A percentile compares a stretch with the other conserved stretches of the same genome.
phyloP scores from a whole-genome alignment of 1,139 yeast species.

The Saccharomyces hybrid region DNA sequence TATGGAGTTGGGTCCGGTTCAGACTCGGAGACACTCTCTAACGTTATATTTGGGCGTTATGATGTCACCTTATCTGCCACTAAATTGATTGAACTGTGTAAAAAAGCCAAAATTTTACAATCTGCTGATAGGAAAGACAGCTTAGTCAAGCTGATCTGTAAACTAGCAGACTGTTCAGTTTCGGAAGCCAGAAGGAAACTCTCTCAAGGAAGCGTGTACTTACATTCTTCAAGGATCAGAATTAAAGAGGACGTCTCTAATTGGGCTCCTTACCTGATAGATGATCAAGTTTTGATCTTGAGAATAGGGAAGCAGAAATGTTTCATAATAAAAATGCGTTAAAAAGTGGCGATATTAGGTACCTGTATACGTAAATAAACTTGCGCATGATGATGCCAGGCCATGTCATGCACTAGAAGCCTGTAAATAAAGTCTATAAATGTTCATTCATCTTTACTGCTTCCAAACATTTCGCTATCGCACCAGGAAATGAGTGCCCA shows the following conservation, averaged over 20 bases:
- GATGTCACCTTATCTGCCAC: conserved; percentile 45
- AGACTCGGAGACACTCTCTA: conserved; percentile 55
- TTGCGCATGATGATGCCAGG: conserved; percentile 2
- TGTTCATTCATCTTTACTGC: conserved; percentile 15
- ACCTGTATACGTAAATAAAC: conserved; percentile 6
- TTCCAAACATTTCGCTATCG: conserved; percentile 25
- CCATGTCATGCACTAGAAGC: neutral
- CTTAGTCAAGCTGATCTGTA: conserved; percentile 30
- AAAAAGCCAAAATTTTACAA: conserved; percentile 52
- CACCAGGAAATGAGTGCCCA: conserved; percentile 28
- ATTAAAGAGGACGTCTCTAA: conserved; percentile 35
- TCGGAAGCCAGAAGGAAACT: conserved; percentile 59
- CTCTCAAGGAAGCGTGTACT: conserved; percentile 63
- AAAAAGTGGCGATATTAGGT: conserved; percentile 8
- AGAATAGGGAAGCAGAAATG: conserved; percentile 72
- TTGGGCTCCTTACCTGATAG: conserved; percentile 52
- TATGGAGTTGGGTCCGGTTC: conserved; percentile 75
- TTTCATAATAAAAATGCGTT: conserved; percentile 43
- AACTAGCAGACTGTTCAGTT: conserved; percentile 39
- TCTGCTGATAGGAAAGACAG: conserved; percentile 34
- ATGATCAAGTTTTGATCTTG: conserved; percentile 52
- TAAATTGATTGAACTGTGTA: conserved; percentile 52
- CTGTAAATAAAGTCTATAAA: conserved; percentile 1
- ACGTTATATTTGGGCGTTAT: conserved; percentile 53
- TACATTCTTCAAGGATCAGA: conserved; percentile 58